These are phyloP conservation scores for Sphaerulina musiva DNA, from an alignment of 2,329 filamentous ascomycete species.

Conservation along the genomic window DNA sequence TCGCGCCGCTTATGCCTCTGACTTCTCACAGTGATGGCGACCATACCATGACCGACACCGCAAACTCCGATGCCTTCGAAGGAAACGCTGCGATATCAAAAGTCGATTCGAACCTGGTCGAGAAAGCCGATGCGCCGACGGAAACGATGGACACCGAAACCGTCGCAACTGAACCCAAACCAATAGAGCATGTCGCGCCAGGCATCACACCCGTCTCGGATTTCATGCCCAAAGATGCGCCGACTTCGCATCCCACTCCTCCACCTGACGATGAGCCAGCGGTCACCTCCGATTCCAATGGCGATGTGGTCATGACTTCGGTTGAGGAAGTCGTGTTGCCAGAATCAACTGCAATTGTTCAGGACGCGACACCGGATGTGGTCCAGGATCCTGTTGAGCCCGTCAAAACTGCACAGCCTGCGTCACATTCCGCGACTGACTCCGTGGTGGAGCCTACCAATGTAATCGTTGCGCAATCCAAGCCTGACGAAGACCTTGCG, in stretches of 20 bases:
- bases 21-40: slow-evolving; percentile 4
- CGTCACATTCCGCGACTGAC: slow-evolving; percentile 4
- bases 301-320: slow-evolving; percentile 26
- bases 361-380: slow-evolving; percentile 6
- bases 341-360: slow-evolving; percentile 8
- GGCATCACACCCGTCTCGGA: slow-evolving; percentile 41
- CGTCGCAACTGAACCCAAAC: slow-evolving; percentile 32
- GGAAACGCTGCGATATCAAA: slow-evolving; percentile 21
- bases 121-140: slow-evolving; percentile 14
- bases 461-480: not conserved
- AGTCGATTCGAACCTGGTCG: slow-evolving; percentile 16
- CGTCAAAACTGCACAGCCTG: not conserved
- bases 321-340: slow-evolving; percentile 14
- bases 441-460: slow-evolving; percentile 3
- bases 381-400: slow-evolving; percentile 11
- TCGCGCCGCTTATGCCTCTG: not conserved
- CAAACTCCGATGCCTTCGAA: slow-evolving; percentile 23
- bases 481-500: not conserved
- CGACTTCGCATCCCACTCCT: slow-evolving; percentile 39
- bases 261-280: slow-evolving; percentile 38
- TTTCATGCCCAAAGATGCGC: slow-evolving; percentile 38
- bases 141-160: slow-evolving; percentile 20
- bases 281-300: slow-evolving; percentile 25
- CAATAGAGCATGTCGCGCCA: slow-evolving; percentile 38
- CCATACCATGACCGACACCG: slow-evolving; percentile 2